phyloP scores from a whole-genome alignment of 345 rosid genomes.

The Psidium friedrichsthalianum region DNA sequence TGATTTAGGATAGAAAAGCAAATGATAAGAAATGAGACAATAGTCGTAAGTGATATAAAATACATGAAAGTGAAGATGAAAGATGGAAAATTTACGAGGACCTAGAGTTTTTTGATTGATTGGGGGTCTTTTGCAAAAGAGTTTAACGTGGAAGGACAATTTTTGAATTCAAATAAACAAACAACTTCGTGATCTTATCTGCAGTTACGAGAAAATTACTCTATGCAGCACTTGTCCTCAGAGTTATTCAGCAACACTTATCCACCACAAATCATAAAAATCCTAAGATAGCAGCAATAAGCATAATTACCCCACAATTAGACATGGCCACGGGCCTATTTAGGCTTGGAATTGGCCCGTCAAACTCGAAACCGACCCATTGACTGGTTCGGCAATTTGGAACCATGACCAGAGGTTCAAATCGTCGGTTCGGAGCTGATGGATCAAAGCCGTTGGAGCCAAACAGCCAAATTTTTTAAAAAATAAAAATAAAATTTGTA shows the following conservation, averaged over 20 bases:
- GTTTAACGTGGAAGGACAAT: too few relatives aligned
- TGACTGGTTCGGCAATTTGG: too few relatives aligned
- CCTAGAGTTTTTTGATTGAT: too few relatives aligned
- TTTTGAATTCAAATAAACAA: background rate
- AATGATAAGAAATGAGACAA: background rate
- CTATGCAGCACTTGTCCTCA: background rate
- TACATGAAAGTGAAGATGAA: background rate
- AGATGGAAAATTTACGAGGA: background rate
- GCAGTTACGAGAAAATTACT: background rate
- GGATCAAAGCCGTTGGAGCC: too few relatives aligned
- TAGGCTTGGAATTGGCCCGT: too few relatives aligned
- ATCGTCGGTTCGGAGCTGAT: too few relatives aligned
- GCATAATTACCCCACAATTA: background rate
- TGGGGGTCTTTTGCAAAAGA: too few relatives aligned
- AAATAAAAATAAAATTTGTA: too few relatives aligned
- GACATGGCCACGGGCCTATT: too few relatives aligned
- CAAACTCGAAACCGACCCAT: too few relatives aligned
- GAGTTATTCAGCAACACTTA: background rate
- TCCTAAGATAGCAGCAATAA: background rate
- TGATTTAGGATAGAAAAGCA: background rate
- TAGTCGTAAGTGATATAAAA: background rate
- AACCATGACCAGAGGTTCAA: too few relatives aligned
- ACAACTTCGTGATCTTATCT: background rate
- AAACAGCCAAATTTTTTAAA: too few relatives aligned
- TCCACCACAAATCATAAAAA: background rate